Percentiles rank a stretch among this genome's conserved stretches.
These are phyloP conservation scores for Cyberlindnera galapagoensis DNA, from an alignment of 805 yeast species.

Conservation along the genomic window DNA sequence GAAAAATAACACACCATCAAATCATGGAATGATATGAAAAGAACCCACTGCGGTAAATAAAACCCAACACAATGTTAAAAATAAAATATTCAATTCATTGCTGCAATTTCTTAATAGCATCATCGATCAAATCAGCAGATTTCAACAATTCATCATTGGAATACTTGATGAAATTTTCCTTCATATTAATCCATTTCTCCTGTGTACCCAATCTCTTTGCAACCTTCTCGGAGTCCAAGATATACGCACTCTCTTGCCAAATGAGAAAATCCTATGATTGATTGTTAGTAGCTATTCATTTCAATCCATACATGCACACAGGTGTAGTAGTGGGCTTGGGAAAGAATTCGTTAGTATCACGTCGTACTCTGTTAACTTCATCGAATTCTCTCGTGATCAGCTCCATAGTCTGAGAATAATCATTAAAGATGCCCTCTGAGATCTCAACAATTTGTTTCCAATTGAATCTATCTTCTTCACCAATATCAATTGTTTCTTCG, in stretches of 20 bases:
- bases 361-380: constrained; percentile 14
- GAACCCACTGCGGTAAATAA: neutral
- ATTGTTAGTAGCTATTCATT: neutral
- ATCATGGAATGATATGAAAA: neutral
- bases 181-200: constrained; percentile 20
- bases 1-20: neutral
- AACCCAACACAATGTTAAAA: neutral
- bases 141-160: constrained; percentile 17
- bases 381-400: constrained; percentile 18
- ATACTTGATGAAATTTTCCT: constrained; percentile 16
- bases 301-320: neutral
- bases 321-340: constrained; percentile 2
- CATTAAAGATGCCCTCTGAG: constrained; percentile 15
- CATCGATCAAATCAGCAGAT: constrained; percentile 21
- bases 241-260: constrained; percentile 24
- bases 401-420: constrained; percentile 19
- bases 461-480: neutral
- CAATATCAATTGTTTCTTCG: too few relatives aligned
- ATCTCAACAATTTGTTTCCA: constrained; percentile 9
- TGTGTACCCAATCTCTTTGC: constrained; percentile 12
- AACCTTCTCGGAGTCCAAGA: constrained; percentile 20
- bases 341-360: too few relatives aligned
- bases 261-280: constrained; percentile 14
- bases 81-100: neutral
- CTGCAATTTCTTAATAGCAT: constrained; percentile 17